phyloP scores from a whole-genome alignment of 2,329 filamentous ascomycete genomes.

The Calonectria pteridis region DNA sequence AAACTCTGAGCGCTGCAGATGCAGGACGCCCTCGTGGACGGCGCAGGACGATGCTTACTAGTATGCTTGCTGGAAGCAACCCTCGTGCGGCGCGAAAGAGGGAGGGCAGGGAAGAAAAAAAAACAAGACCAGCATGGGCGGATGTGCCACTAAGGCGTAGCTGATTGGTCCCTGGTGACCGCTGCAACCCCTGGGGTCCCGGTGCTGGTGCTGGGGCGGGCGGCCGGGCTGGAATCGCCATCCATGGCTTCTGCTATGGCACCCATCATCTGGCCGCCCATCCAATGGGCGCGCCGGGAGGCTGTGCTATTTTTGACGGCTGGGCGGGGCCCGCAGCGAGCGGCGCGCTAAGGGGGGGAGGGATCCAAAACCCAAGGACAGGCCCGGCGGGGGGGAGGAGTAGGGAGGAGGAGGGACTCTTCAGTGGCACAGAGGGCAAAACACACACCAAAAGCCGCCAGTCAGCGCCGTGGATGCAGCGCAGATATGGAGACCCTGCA shows the following conservation, averaged over 20 bases:
- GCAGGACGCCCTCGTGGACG: background rate
- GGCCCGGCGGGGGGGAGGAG: background rate
- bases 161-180: conserved; percentile 14
- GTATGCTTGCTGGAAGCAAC: conserved; percentile 8
- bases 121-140: background rate
- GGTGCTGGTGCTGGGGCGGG: background rate
- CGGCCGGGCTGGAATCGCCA: background rate
- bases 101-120: background rate
- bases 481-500: conserved; percentile 7
- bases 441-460: background rate
- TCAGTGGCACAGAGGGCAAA: background rate
- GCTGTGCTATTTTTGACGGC: conserved; percentile 45
- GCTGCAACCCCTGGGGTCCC: background rate
- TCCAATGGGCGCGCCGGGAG: conserved; percentile 22
- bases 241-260: conserved; percentile 12
- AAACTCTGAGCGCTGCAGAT: background rate
- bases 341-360: background rate
- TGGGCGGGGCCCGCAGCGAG: conserved; percentile 7
- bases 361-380: background rate
- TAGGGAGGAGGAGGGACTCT: background rate
- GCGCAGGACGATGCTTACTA: conserved; percentile 5
- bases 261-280: conserved; percentile 11
- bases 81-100: background rate
- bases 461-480: background rate
- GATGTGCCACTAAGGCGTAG: background rate